Base-by-base conservation (phyloP, 2,329 filamentous ascomycete species). In the Fusarium chlamydosporum region DNA sequence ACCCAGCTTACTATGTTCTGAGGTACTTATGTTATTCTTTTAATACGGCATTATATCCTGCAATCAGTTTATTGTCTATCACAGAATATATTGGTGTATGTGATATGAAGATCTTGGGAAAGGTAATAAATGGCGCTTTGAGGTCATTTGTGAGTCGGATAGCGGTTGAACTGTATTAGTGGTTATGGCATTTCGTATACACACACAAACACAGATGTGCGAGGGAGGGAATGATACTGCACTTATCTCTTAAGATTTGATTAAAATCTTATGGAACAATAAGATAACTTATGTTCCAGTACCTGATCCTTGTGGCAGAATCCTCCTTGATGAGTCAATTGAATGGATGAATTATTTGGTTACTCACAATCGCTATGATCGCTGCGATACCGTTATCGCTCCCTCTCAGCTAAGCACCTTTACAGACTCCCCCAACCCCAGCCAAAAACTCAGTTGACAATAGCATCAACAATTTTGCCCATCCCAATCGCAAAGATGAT, bases 371-470 rank as follows among this genome's bases (percentile, higher is more conserved):
- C 58, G 62, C 65, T 56, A 34, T 52, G 46, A 63, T 56, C 41
- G 38, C 58, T 70, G 71, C 65, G 68, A 68, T 70, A 73, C 52
- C 72, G 72, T 56, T 72, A 61, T 72, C 62, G 65, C 62, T 55
- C 54, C 35, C 12, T 55, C 54, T 29, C 12, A 37, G 31, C 52
- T 40, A 58, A 43, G 40, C 31, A 38, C 42, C 27, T 23, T 38
- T 64, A 45, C 12, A 29, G n/a, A 51, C 9, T 55, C 52, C 43
- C 53, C 52, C 43, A 37, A 61, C 54, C 66, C 67, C 65, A 51
- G 33, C 57, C 56, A 56, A 68, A 68, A 71, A 57, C 42, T 45
- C 42, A 42, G 27, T 43, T 47, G 43, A 40, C 46, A 31, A 23
- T 10, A 50, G 51, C 47, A 71, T 58, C 56, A 54, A 53, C 55